Conservation (phyloP, 257 asterid species). For the Agastache rugosa region DNA sequence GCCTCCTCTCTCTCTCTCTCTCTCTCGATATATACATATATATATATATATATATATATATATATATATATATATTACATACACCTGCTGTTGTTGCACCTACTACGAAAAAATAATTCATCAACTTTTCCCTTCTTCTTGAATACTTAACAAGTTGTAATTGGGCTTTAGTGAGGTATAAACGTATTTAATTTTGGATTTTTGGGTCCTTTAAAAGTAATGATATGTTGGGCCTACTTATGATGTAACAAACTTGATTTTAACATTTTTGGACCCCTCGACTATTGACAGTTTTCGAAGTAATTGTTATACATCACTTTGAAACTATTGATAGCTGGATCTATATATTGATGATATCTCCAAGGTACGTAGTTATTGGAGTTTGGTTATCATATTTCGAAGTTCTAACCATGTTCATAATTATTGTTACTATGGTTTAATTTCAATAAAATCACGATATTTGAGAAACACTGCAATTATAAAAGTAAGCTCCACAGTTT, state of each 20-base stretch:
- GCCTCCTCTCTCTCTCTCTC: background rate
- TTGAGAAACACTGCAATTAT: too few relatives aligned
- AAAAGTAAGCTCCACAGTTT: too few relatives aligned
- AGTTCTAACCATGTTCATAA: too few relatives aligned
- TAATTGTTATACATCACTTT: background rate
- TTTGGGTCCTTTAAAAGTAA: background rate
- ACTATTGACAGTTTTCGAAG: background rate
- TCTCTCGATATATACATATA: too few relatives aligned
- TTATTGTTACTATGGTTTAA: too few relatives aligned
- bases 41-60: background rate
- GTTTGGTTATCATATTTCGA: background rate
- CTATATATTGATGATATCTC: background rate
- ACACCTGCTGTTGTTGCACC: slow-evolving; percentile 24
- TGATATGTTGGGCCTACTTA: background rate
- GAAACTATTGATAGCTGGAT: background rate
- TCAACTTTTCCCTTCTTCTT: too few relatives aligned
- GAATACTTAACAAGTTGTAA: background rate
- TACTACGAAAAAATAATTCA: background rate
- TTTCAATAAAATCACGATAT: too few relatives aligned
- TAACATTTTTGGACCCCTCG: background rate
- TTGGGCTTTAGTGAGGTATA: slow-evolving; percentile 15
- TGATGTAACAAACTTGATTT: background rate
- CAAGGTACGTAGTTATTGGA: too few relatives aligned
- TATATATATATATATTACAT: background rate
- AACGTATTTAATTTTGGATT: background rate